Evolutionary conservation across 2,329 filamentous ascomycete species (phyloP), one percentile per base, ranked within the genome.

Genomic region (Microsporum canis): DNA sequence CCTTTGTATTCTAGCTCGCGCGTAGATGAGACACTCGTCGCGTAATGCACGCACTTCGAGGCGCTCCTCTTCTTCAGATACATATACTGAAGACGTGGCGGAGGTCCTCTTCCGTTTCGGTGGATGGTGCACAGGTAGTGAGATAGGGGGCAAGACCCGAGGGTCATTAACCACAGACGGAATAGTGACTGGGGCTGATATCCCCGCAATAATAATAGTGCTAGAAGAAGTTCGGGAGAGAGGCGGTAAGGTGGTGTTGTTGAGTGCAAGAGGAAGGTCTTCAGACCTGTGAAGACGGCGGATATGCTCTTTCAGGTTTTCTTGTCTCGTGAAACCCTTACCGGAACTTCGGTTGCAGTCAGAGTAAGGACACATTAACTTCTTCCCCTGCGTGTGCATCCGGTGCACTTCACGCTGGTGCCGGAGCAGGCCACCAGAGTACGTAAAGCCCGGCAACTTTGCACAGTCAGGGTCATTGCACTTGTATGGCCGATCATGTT

Each of bases 351-450:
- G 87, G 72, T 96, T 96, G 81, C 92, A 97, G 71, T 89, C 90
- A 41, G 79, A 74, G 69, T 92, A 88, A 0, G 91, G 91, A 69
- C 92, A 97, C 77, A 89, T 88, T 60, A 95, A 82, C 64, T 95
- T 91, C 72, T 91, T 91, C 7, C 91, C 89, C 1, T 90, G 91
- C 60, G 90, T 89, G 68, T 95, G 88, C 76, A 92, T 90, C 73
- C 86, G 86, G 74, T 97, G 92, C 0, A 97, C 92, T 75, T 97
- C 92, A 65, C 92, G 87, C 75, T 96, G 88, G 75, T 97, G 92
- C 53, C 92, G 83, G 17, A 95, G 77, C 0, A 97, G 83, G 2
- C 92, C 92, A 14, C 92, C 92, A 0, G 89, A 92, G 72, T 97
- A 97, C 0, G 92, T 97, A 73, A 97, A 97, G 1, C 92, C 92